Percentiles rank a stretch among this genome's conserved stretches.
These are phyloP conservation scores for Cicer yamashitae DNA, from an alignment of 306 rosid genomes.

Conservation along the genomic window DNA sequence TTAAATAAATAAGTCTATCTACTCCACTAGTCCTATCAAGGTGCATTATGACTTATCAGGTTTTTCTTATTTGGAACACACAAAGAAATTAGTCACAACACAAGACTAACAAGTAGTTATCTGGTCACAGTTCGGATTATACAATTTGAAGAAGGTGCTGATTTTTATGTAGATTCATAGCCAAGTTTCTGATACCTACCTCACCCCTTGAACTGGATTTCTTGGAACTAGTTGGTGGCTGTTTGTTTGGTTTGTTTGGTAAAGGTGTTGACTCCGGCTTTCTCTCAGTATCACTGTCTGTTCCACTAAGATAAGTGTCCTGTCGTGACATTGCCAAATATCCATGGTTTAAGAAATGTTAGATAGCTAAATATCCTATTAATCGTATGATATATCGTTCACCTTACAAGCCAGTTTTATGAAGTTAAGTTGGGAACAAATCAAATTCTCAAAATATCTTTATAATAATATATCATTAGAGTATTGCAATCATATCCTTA, in stretches of 20 bases:
- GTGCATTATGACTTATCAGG: background rate
- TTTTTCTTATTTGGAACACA: constrained; percentile 14
- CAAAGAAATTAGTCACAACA: constrained; percentile 10
- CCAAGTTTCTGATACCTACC: constrained; percentile 57
- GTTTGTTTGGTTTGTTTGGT: constrained; percentile 50
- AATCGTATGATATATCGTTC: background rate
- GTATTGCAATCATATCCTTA: too few species aligned
- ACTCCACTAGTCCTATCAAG: constrained; percentile 37
- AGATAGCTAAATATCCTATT: constrained; percentile 19
- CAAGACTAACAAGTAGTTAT: constrained; percentile 15
- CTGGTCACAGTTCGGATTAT: background rate
- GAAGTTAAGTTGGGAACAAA: too few species aligned
- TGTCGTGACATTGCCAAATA: constrained; percentile 46
- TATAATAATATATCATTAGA: too few species aligned
- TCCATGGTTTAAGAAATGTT: constrained; percentile 41
- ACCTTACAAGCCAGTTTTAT: too few species aligned
- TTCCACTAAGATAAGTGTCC: constrained; percentile 54
- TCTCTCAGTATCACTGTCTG: constrained; percentile 58
- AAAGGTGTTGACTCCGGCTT: constrained; percentile 52
- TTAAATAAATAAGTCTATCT: constrained; percentile 47
- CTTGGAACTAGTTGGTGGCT: constrained; percentile 55
- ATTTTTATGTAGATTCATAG: constrained; percentile 12
- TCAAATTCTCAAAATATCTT: too few species aligned
- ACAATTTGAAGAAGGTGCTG: constrained; percentile 29
- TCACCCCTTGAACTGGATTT: constrained; percentile 61